Evolutionary conservation across 176 grass and related monocot species (phyloP).

Genomic region (Elymus sibiricus): DNA sequence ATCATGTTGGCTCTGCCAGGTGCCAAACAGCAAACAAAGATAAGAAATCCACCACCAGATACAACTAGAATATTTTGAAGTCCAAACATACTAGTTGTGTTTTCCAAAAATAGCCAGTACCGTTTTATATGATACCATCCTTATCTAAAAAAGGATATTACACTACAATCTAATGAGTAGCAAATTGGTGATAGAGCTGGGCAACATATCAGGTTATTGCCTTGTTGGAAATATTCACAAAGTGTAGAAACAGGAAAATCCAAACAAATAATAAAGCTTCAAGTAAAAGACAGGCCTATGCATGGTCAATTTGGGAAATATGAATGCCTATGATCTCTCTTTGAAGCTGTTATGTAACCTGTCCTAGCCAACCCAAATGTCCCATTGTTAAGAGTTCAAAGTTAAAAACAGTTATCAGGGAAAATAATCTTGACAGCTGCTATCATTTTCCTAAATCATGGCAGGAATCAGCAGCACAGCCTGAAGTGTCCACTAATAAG

Average conservation of each 20-base stretch:
- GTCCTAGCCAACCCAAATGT: neutral
- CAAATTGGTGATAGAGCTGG: neutral
- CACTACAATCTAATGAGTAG: neutral
- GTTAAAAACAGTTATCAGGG: neutral
- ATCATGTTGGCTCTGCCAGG: slow-evolving; percentile 64
- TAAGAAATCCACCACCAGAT: neutral
- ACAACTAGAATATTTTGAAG: neutral
- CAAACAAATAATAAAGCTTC: neutral
- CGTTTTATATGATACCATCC: neutral
- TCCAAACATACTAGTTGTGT: neutral
- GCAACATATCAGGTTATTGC: neutral
- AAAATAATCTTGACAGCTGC: neutral
- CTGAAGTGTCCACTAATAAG: neutral
- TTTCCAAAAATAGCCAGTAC: neutral
- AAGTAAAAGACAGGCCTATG: neutral
- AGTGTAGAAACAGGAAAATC: neutral
- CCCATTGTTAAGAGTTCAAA: neutral
- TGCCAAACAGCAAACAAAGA: neutral
- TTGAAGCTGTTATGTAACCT: neutral
- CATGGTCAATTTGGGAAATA: neutral
- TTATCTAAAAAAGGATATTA: neutral
- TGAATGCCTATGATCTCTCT: neutral
- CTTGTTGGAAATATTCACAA: neutral
- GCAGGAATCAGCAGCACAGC: neutral
- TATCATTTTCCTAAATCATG: neutral